A percentile compares a stretch with the other conserved stretches of the same genome.
Evolutionary conservation across 1,284 basidiomycete genomes (phyloP).

Genomic region (Wolfiporia cocos): DNA sequence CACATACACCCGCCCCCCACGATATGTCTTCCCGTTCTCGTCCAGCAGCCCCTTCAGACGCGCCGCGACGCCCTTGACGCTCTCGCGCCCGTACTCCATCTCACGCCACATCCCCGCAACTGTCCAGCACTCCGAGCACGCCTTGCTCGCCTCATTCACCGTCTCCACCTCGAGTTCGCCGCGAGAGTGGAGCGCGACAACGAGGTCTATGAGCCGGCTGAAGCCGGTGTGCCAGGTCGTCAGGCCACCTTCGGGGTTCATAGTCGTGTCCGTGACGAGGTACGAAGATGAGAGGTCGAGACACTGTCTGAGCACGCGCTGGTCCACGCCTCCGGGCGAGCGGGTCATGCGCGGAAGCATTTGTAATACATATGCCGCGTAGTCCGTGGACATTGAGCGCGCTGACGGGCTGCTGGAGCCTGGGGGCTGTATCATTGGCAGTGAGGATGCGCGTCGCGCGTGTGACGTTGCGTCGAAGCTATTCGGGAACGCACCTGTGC

Average conservation of each 20-base stretch:
- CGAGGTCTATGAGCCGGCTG: conserved; percentile 59
- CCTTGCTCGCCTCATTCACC: conserved; percentile 61
- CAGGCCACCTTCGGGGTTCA: conserved; percentile 49
- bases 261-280: conserved; percentile 66
- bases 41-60: conserved; percentile 64
- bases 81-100: conserved; percentile 52
- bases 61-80: conserved; percentile 50
- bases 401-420: conserved; percentile 1
- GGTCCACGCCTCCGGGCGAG: conserved; percentile 45
- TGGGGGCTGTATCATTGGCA: not conserved
- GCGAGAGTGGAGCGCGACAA: conserved; percentile 58
- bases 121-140: conserved; percentile 80
- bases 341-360: conserved; percentile 46
- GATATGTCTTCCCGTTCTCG: conserved; percentile 58
- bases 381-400: conserved; percentile 42
- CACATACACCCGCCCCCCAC: conserved; percentile 57
- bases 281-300: conserved; percentile 69
- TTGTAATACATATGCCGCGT: conserved; percentile 48
- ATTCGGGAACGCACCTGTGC: too few relatives aligned
- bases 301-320: conserved; percentile 54
- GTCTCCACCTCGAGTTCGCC: conserved; percentile 67
- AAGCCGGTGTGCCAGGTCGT: conserved; percentile 61
- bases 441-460: too few relatives aligned
- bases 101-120: conserved; percentile 62
- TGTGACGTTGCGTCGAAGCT: too few relatives aligned